These are phyloP conservation scores for Trichoderma breve DNA, from an alignment of 2,329 filamentous ascomycete genomes.

Conservation along the genomic window DNA sequence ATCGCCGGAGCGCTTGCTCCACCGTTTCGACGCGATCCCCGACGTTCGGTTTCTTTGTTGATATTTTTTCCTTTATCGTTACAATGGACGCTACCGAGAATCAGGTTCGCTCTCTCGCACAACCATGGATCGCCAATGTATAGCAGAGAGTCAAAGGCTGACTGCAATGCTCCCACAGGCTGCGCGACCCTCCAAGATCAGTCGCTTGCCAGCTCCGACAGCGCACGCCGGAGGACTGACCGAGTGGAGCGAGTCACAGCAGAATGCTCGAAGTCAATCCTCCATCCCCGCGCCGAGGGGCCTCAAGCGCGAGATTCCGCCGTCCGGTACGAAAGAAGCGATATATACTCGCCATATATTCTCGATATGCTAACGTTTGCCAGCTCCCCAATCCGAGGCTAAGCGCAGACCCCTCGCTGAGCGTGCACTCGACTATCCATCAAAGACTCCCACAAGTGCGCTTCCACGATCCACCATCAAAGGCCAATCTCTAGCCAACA, in stretches of 20 bases:
- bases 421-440: conserved; percentile 50
- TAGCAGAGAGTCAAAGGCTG: background rate
- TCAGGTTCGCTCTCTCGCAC: conserved; percentile 28
- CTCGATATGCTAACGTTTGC: conserved; percentile 9
- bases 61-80: conserved; percentile 12
- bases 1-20: conserved; percentile 5
- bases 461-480: conserved; percentile 46
- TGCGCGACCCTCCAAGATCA: conserved; percentile 33
- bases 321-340: conserved; percentile 39
- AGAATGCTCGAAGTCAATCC: conserved; percentile 51
- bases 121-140: background rate
- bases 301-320: conserved; percentile 52
- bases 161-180: conserved; percentile 22
- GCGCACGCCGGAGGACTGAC: conserved; percentile 39
- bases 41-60: background rate
- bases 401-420: conserved; percentile 61
- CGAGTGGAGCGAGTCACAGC: conserved; percentile 60
- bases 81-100: conserved; percentile 36
- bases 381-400: conserved; percentile 54
- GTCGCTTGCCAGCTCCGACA: conserved; percentile 34
- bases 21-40: conserved; percentile 16
- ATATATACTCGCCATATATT: background rate
- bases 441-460: conserved; percentile 38
- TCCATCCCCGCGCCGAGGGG: conserved; percentile 43
- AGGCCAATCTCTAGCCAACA: conserved; percentile 40